Evolutionary conservation across 192 early-diverging fungal species (phyloP).

Genomic region (Paraglomus brasilianum): DNA sequence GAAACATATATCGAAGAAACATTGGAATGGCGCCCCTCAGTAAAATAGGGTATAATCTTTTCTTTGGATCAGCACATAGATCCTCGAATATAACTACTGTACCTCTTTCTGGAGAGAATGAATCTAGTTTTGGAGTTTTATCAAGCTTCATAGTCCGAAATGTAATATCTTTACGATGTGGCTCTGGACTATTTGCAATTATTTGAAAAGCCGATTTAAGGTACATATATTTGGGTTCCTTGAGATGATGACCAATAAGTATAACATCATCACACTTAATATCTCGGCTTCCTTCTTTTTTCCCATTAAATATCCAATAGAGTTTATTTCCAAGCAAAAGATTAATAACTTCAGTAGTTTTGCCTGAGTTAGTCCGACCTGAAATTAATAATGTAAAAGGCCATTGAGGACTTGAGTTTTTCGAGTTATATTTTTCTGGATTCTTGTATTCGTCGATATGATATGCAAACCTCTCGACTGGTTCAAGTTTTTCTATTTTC

Average conservation of each 20-base stretch:
- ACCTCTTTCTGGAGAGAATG: slow-evolving; percentile 1
- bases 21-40: too few relatives aligned
- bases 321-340: neutral
- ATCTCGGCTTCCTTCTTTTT: neutral
- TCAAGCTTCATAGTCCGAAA: slow-evolving; percentile 2
- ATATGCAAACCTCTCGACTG: neutral
- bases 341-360: neutral
- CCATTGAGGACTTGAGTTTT: neutral
- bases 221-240: neutral
- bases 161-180: slow-evolving; percentile 12
- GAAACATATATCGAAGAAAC: slow-evolving; percentile 9
- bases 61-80: slow-evolving; percentile 12
- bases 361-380: neutral
- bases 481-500: neutral
- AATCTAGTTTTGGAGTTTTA: slow-evolving; percentile 19
- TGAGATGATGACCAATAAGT: neutral
- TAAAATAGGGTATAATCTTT: slow-evolving; percentile 21
- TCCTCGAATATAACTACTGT: slow-evolving; percentile 2
- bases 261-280: slow-evolving; percentile 12
- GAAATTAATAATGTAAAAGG: neutral
- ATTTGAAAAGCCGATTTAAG: slow-evolving; percentile 2
- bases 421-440: too few relatives aligned
- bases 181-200: slow-evolving; percentile 14
- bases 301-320: slow-evolving; percentile 3
- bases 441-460: neutral